Percentiles rank a stretch among this genome's conserved stretches.
Evolutionary conservation across 352 stramenopile species (phyloP).

Genomic region (Pythium utonaiense): DNA sequence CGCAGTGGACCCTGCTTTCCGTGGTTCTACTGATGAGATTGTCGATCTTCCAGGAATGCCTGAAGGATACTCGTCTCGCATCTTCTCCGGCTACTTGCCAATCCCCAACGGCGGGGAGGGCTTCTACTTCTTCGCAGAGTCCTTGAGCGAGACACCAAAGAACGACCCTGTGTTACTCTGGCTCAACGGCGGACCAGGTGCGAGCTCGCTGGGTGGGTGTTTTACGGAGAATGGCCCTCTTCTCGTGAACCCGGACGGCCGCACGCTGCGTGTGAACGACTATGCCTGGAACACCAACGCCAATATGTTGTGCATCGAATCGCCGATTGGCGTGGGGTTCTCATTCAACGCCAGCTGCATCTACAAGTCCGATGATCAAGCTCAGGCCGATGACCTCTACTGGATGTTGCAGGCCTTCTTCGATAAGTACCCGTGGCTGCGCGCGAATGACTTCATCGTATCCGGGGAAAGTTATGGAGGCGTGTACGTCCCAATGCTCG

Average conservation of each 20-base stretch:
- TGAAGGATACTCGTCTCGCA: conserved; percentile 32
- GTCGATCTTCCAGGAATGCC: conserved; percentile 33
- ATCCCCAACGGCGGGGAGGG: conserved; percentile 45
- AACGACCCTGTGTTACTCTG: conserved; percentile 53
- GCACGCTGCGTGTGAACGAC: conserved; percentile 37
- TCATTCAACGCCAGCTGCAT: conserved; percentile 50
- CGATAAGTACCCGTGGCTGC: conserved; percentile 75
- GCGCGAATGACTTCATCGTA: conserved; percentile 70
- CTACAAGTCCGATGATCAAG: conserved; percentile 70
- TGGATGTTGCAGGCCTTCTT: conserved; percentile 80
- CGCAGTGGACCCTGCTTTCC: conserved; percentile 18
- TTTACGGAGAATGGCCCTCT: conserved; percentile 67
- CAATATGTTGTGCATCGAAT: conserved; percentile 55
- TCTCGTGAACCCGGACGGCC: conserved; percentile 44
- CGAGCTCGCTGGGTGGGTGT: conserved; percentile 48
- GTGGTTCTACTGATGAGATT: conserved; percentile 44
- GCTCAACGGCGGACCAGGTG: conserved; percentile 59
- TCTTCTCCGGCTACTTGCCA: conserved; percentile 55
- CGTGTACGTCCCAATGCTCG: conserved; percentile 60
- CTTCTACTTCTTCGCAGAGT: conserved; percentile 64
- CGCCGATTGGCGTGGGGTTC: conserved; percentile 55
- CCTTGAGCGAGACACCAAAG: conserved; percentile 33
- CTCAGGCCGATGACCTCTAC: conserved; percentile 72
- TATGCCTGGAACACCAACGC: conserved; percentile 51
- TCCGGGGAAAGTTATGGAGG: conserved; percentile 75